Base-by-base conservation (phyloP, 352 stramenopile genomes). In the Phytophthora meadii region DNA sequence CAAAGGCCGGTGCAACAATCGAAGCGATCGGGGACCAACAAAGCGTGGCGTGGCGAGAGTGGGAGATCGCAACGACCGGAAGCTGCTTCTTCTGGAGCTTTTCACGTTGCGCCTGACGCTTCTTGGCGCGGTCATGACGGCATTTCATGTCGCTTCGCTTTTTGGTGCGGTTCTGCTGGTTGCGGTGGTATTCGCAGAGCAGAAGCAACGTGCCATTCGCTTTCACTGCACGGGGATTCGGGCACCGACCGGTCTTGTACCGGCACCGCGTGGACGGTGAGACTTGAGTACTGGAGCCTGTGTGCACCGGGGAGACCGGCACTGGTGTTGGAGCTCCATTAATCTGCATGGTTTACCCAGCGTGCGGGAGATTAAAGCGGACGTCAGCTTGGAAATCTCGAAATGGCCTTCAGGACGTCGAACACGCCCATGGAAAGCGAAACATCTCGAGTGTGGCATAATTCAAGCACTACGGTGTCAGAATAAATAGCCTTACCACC, bases 161-260 rank as follows among this genome's bases (percentile, higher is more conserved):
- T 72, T 95, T 95, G 24, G 86, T 94, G n/a, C 86, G 77, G 51
- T 95, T 95, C 61, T 94, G 85, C 60, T 94, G 87, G 55, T 77
- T 78, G 37, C 87, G 85, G 44, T 95, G 87, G 63, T 88, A 84
- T 60, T 95, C 84, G 47, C 87, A 95, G 15, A 95, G 81, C 49
- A 93, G 67, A 11, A 94, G 71, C 4, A 87, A 70, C 22, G 76
- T 85, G 30, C 87, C 85, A 51, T 94, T 94, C 17, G 85, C 68
- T 52, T 95, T 95, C 15, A 88, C 69, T 36, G 88, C 85, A 9
- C 87, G 81, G 5, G 72, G 42, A 66, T 94, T 92, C 15, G 64
- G 78, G 56, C 87, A 94, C 3, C 84, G 81, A 5, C 86, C 85
- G 1, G 88, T 93, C 76, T 94, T 93, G 82, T 94, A 95, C 0